Evolutionary conservation across 2,329 filamentous ascomycete genomes (phyloP), one percentile per base, ranked within the genome.

Genomic region (Diplodia intermedia): DNA sequence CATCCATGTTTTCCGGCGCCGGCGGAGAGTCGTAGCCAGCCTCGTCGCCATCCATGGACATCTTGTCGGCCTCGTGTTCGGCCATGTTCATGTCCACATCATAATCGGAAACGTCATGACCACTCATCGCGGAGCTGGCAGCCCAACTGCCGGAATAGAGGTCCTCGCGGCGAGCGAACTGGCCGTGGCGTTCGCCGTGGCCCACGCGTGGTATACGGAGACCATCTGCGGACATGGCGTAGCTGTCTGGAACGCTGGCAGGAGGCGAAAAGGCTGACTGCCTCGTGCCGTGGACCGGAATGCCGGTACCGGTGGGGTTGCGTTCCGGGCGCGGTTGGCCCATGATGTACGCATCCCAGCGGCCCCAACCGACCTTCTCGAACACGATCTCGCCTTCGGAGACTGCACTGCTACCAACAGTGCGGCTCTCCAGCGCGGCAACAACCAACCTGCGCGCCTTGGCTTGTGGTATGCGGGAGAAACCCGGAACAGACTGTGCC

Each of bases 351-450:
- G 94, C 95, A 79, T 96, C 91, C 94, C 94, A 99, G 72, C 93
- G 89, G 69, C 95, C 95, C 94, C 94, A 98, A 76, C 94, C 94
- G 69, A 97, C 93, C 84, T 98, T 98, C 79, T 96, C 91, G 77
- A 97, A 69, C 9, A 52, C 54, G 31, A 65, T 26, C 15, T 69
- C 60, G 1, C 61, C 62, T 26, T 65, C 53, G 15, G 40, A 43
- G 29, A 57, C 23, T 14, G 53, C 53, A 20, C 52, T 55, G 55
- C 54, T 57, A 26, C 53, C 67, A 20, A 50, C 43, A 20, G 61
- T 69, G 23, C 91, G 90, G 73, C 91, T 91, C 82, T 98, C 94
- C 72, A 98, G 82, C 69, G 94, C 94, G 69, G 90, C 91, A n/a
- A 97, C 94, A 5, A 98, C 93, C 69, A 98, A 83, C 78, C 94